Evolutionary conservation across 805 yeast species (phyloP).

Genomic region (Teunomyces lycoperdinae): DNA sequence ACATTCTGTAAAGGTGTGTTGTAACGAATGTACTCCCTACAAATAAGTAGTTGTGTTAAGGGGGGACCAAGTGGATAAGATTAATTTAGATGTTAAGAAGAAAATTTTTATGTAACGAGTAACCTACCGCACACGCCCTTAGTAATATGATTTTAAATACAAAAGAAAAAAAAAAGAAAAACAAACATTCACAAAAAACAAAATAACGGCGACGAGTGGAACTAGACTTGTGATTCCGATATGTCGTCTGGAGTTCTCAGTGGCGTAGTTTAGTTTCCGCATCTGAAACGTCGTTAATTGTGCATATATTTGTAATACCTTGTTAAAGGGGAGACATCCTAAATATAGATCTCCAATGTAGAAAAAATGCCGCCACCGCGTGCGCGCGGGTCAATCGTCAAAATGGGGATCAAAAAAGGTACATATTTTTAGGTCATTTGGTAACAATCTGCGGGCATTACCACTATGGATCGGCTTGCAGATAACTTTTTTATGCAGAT

Average conservation of each 20-base stretch:
- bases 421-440: not conserved
- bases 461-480: not conserved
- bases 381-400: not conserved
- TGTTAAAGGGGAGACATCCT: not conserved
- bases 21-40: slow-evolving; percentile 2
- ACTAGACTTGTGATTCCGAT: too few species aligned
- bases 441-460: not conserved
- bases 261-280: too few species aligned
- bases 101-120: not conserved
- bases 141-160: not conserved
- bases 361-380: not conserved
- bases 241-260: too few species aligned
- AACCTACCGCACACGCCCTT: not conserved
- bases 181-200: not conserved
- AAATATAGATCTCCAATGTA: not conserved
- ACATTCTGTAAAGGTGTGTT: not conserved
- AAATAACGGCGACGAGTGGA: not conserved
- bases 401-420: not conserved
- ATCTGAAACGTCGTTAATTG: too few species aligned
- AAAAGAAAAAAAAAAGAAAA: not conserved
- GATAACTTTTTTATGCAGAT: too few species aligned
- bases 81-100: not conserved
- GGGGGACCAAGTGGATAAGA: not conserved
- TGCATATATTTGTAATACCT: too few species aligned
- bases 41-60: not conserved